Percentiles rank a stretch among this genome's conserved stretches.
phyloP scores from a whole-genome alignment of 345 rosid species.

The Hibiscus mutabilis region DNA sequence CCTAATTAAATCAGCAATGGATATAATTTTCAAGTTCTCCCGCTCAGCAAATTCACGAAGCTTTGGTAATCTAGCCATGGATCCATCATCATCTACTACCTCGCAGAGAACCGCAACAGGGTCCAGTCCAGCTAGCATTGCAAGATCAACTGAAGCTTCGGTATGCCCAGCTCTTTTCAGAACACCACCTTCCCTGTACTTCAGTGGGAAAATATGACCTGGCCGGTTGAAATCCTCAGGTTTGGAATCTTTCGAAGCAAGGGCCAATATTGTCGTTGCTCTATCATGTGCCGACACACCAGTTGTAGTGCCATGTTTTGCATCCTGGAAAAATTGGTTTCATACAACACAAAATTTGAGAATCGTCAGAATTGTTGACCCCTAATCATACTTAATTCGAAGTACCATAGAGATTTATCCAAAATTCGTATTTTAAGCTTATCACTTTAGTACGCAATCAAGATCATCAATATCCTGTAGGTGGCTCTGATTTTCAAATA shows the following conservation, averaged over 20 bases:
- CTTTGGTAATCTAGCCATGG: slow-evolving; percentile 81
- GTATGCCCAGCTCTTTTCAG: slow-evolving; percentile 94
- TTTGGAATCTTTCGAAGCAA: slow-evolving; percentile 73
- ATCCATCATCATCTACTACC: slow-evolving; percentile 85
- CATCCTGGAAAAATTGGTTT: slow-evolving; percentile 51
- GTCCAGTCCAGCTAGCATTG: slow-evolving; percentile 66
- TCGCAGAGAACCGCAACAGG: slow-evolving; percentile 82
- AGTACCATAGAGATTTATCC: neutral
- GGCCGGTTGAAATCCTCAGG: slow-evolving; percentile 89
- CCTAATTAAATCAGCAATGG: slow-evolving; percentile 84
- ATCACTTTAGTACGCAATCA: neutral
- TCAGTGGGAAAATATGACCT: slow-evolving; percentile 78
- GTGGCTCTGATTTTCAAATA: neutral
- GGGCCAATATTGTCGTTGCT: slow-evolving; percentile 69
- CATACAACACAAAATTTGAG: neutral
- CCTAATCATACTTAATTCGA: neutral
- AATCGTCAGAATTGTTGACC: neutral
- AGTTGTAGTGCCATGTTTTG: slow-evolving; percentile 82
- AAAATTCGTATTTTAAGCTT: neutral
- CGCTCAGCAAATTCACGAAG: slow-evolving; percentile 54
- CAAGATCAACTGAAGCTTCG: slow-evolving; percentile 87
- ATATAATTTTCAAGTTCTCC: slow-evolving; percentile 59
- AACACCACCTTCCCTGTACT: slow-evolving; percentile 85
- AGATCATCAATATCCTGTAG: neutral
- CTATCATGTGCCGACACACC: slow-evolving; percentile 89